Base-by-base conservation (phyloP, 345 rosid species). In the Sisymbrium altissimum region DNA sequence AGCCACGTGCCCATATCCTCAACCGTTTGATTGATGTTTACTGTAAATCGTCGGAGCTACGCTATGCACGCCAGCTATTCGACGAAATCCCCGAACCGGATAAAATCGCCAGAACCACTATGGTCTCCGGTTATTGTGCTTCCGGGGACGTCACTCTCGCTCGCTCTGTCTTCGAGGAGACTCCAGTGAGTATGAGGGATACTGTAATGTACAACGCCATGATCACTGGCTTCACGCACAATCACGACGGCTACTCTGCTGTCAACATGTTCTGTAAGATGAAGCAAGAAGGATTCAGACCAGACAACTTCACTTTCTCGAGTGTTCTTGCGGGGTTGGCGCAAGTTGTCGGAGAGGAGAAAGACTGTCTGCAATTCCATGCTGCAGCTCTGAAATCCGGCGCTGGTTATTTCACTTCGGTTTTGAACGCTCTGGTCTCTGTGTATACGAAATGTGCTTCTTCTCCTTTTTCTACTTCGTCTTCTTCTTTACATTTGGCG, bases 71-170 rank as follows among this genome's bases (percentile, higher is more conserved):
- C 64, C 65, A 70, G 0, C 44, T 74, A 68, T 79, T 79, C 79
- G 79, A 74, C 10, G 79, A 40, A 56, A 74, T 52, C 15, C 29
- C 69, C 2, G 67, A 74, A 14, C 82, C 79, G 60, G 82, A 79
- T 60, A 69, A 54, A 64, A 43, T 79, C 57, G 79, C 79, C 12
- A 79, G 82, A 65, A 79, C 82, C 71, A 74, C 82, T 72, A 79
- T 79, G 79, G 66, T 79, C 39, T 63, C 82, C 3, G 82, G 79
- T 0, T 79, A 70, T 38, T 79, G 53, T 35, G 72, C 75, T 58
- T 57, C 68, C 5, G 76, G 82, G 0, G 62, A 65, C 4, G 27
- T 79, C 32, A 0, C 48, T 0, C 53, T 62, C 7, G 76, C 79
- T 48, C 61, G 76, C 0, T 7, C 6, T 2, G 50, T 79, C 13